phyloP scores from a whole-genome alignment of 352 stramenopile species.

The Plasmopara viticola region DNA sequence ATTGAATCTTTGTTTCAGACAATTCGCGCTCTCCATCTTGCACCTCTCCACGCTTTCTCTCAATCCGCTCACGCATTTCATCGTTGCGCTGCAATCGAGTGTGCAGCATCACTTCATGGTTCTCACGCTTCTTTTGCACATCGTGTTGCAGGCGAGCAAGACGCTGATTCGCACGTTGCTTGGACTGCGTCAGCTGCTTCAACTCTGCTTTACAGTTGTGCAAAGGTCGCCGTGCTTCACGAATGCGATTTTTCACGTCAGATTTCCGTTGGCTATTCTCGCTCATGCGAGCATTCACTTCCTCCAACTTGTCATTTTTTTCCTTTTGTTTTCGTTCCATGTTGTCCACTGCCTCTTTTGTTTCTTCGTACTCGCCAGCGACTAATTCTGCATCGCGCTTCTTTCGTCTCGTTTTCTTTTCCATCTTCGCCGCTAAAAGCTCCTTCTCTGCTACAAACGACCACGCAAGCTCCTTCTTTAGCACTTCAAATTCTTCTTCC shows the following conservation, averaged over 20 bases:
- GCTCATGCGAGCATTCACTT: conserved; percentile 22
- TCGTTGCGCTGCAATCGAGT: conserved; percentile 36
- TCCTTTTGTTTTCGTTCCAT: conserved; percentile 49
- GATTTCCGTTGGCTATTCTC: conserved; percentile 29
- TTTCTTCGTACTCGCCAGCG: conserved; percentile 29
- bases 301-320: conserved; percentile 44
- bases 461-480: conserved; percentile 72
- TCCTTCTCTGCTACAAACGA: conserved; percentile 68
- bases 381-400: conserved; percentile 35
- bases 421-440: conserved; percentile 29
- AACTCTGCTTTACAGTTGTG: conserved; percentile 49
- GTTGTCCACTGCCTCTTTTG: conserved; percentile 25
- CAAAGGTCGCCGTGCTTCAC: conserved; percentile 44
- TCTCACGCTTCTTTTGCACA: conserved; percentile 36
- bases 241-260: conserved; percentile 40
- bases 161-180: conserved; percentile 28
- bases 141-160: conserved; percentile 36
- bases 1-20: neutral
- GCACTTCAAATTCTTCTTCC: conserved; percentile 41
- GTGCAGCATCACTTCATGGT: conserved; percentile 39
- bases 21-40: conserved; percentile 11
- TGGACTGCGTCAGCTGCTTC: conserved; percentile 38
- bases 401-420: conserved; percentile 33
- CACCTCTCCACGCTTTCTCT: conserved; percentile 36
- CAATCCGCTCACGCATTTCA: conserved; percentile 36